Base-by-base conservation (phyloP, 768 basidiomycete genomes). In the Clitopilus passeckerianus region DNA sequence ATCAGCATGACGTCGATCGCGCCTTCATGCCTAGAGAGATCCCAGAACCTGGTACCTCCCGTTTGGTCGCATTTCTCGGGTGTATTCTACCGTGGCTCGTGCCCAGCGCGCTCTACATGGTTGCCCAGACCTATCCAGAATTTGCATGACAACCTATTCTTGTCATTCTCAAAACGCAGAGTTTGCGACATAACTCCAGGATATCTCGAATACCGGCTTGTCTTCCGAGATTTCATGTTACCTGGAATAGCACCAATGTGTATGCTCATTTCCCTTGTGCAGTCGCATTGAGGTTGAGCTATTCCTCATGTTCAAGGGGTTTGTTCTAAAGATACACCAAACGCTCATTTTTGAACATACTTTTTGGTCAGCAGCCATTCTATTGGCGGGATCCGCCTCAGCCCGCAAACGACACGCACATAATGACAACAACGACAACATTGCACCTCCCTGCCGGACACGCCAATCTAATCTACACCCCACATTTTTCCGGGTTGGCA, bases 401-500 rank as follows among this genome's bases (percentile, higher is more conserved):
- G 46, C 18, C 16, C 46, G 46, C 46, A 50, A 22, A 22, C 18
- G 12, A 22, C 46, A 50, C 46, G 20, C 46, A 50, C 12, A 18
- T 18, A 12, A 23, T 50, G 16, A 50, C 46, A 22, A 50, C 22
- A 18, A 22, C 7, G 37, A n/a, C 14, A 41, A 41, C 46, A 50
- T 23, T 50, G 46, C 22, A 50, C 22, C 22, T 50, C 20, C 18
- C 10, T 12, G 46, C 12, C 46, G 6, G 12, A 23, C 46, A 50
- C 46, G 20, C 46, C 46, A 50, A 50, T 50, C 46, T 50, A 50
- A 50, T 50, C 46, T 50, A 50, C 46, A 50, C 46, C 46, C 46
- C 54, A 35, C 30, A 41, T 56, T 56, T 30, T 16, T 41, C 20
- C 30, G 54, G 37, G 54, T 14, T 20, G 34, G 34, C 30, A 41